Evolutionary conservation across 2,329 filamentous ascomycete genomes (phyloP).

Genomic region (Talaromyces sp.): DNA sequence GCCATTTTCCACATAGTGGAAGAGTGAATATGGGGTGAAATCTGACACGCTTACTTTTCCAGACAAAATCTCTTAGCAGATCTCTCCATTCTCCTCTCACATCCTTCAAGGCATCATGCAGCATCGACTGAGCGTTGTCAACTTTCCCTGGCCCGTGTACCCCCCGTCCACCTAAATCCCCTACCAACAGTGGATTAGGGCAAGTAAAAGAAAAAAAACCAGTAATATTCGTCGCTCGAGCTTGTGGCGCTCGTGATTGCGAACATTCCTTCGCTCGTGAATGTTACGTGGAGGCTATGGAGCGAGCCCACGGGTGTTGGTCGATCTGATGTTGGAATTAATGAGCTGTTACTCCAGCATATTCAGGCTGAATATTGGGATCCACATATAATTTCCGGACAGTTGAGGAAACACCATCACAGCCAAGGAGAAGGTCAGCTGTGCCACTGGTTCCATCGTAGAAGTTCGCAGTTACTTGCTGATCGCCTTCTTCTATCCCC

Average conservation of each 20-base stretch:
- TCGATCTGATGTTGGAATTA: constrained; percentile 12
- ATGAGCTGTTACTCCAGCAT: constrained; percentile 26
- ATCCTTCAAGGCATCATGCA: constrained; percentile 17
- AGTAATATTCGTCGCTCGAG: no score
- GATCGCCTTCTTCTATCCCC: constrained; percentile 17
- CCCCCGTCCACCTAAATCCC: constrained; percentile 20
- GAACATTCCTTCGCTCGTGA: no score
- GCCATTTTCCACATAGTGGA: constrained; percentile 28
- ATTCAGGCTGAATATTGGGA: constrained; percentile 23
- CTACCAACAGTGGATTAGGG: no score
- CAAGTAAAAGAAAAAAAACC: no score
- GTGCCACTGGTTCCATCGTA: constrained; percentile 21
- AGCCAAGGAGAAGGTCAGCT: constrained; percentile 29
- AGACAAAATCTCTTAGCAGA: constrained; percentile 5
- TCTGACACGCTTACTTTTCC: constrained; percentile 16
- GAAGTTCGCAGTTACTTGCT: constrained; percentile 20
- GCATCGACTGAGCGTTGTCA: constrained; percentile 22
- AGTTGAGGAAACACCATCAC: constrained; percentile 36
- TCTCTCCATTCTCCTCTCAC: constrained; percentile 22
- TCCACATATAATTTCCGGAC: constrained; percentile 28
- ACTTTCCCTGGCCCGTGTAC: constrained; percentile 22
- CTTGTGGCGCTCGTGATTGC: no score
- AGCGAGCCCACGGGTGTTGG: constrained; percentile 7
- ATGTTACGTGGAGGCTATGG: constrained; percentile 18
- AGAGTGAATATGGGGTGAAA: constrained; percentile 34